phyloP scores from a whole-genome alignment of 1,284 basidiomycete genomes.

The Thelephora terrestris region DNA sequence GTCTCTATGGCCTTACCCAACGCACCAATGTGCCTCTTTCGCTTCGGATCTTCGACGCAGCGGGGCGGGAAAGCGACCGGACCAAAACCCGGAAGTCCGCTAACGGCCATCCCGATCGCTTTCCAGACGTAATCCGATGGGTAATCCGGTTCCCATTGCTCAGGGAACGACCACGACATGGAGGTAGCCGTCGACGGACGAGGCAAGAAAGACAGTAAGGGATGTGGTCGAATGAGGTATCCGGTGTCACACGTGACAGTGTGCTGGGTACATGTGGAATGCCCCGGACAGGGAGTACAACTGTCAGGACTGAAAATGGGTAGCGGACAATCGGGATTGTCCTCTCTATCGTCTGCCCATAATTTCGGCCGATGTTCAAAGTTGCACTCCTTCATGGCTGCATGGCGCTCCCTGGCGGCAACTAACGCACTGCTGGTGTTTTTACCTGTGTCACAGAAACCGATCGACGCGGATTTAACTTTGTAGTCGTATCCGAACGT shows the following conservation, averaged over 20 bases:
- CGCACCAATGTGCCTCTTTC: constrained; percentile 68
- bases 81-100: constrained; percentile 74
- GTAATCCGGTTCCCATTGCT: neutral
- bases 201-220: constrained; percentile 47
- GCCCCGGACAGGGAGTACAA: constrained; percentile 82
- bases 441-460: constrained; percentile 71
- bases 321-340: constrained; percentile 32
- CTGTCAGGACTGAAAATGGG: constrained; percentile 52
- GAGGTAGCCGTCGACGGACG: constrained; percentile 11
- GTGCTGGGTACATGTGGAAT: constrained; percentile 63
- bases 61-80: constrained; percentile 71
- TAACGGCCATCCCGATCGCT: constrained; percentile 33
- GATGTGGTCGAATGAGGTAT: constrained; percentile 60
- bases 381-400: constrained; percentile 51
- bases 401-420: constrained; percentile 31
- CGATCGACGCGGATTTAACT: constrained; percentile 58
- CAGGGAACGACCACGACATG: neutral
- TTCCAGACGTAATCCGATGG: constrained; percentile 26
- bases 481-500: constrained; percentile 45
- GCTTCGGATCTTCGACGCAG: constrained; percentile 77
- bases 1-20: constrained; percentile 69
- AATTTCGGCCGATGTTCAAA: constrained; percentile 39
- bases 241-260: constrained; percentile 65
- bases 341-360: constrained; percentile 8
- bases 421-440: constrained; percentile 55